Base-by-base conservation (phyloP, 2,329 filamentous ascomycete genomes). In the Ophiostoma ulmi region DNA sequence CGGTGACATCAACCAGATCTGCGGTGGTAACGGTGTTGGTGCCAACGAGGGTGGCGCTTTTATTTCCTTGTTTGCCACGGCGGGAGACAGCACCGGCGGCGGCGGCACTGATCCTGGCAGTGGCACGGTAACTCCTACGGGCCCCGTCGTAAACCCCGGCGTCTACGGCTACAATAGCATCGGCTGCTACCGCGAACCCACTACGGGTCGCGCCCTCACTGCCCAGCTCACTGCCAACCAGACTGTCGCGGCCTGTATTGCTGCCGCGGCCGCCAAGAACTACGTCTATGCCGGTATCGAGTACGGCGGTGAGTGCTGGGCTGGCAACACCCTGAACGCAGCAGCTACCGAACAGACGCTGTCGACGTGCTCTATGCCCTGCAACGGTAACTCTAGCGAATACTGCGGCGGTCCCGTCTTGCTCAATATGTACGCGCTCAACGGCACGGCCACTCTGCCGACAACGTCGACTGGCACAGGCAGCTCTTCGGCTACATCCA, bases 1-100 rank as follows among this genome's bases (percentile, higher is more conserved):
- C 0, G 86, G 85, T 1, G 80, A 83, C 63, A 71, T 82, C 38
- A 81, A 82, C 71, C 79, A 87, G 74, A 80, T 83, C 20, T 88
- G 86, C 64, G 86, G 86, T 67, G 86, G 86, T 2, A 82, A 86
- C 67, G 84, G 81, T 11, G 74, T 78, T 14, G 75, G 78, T 8
- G 73, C 77, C 1, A 75, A 75, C 20, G 76, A 74, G 10, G 78
- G 78, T 8, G 79, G 80, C 41, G 71, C 80, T 7, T 84, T 80
- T 76, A 80, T 87, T 70, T 86, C 82, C 61, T 74, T 86, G 1
- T 87, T 85, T 69, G 81, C 81, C 26, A 68, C 39, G 7, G 13
- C 38, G 39, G 79, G 81, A 35, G 72, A 75, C 4, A 74, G 76
- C 8, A 74, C 72, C 2, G 20, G 13, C 58, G 26, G 11, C 63